A percentile compares a stretch with the other conserved stretches of the same genome.
Evolutionary conservation across 495 filamentous ascomycete genomes (phyloP).

Genomic region (Podospora didyma): DNA sequence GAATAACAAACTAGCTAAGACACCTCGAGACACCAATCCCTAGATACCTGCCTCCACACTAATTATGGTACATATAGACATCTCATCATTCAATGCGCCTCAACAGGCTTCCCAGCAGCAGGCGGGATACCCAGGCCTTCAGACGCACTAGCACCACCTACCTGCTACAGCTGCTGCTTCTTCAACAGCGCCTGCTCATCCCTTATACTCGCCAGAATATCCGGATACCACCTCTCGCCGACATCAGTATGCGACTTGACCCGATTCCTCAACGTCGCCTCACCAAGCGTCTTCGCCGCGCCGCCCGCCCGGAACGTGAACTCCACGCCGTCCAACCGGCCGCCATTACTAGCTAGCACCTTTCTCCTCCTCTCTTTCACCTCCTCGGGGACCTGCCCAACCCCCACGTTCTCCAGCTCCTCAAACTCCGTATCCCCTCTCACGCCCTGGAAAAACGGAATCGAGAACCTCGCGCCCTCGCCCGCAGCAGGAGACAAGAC

Average conservation of each 20-base stretch:
- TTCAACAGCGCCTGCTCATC: slow-evolving; percentile 37
- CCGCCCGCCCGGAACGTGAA: slow-evolving; percentile 69
- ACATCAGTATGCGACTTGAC: slow-evolving; percentile 90
- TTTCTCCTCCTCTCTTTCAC: slow-evolving; percentile 55
- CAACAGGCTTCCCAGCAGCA: slow-evolving; percentile 12
- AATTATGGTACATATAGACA: background rate
- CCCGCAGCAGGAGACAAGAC: slow-evolving; percentile 64
- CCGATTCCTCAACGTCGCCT: slow-evolving; percentile 82
- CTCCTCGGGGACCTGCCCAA: slow-evolving; percentile 63
- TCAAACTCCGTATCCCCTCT: slow-evolving; percentile 78
- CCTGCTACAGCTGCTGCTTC: slow-evolving; percentile 17
- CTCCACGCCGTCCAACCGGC: slow-evolving; percentile 64
- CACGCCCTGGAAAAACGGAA: slow-evolving; percentile 93
- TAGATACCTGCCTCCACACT: background rate
- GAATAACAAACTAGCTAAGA: too few relatives aligned
- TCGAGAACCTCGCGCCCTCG: slow-evolving; percentile 69
- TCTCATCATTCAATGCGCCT: slow-evolving; percentile 27
- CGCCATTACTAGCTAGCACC: slow-evolving; percentile 47
- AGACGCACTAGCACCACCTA: background rate
- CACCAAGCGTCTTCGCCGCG: slow-evolving; percentile 62
- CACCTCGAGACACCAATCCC: too few relatives aligned
- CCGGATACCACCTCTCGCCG: slow-evolving; percentile 79
- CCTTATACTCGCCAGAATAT: slow-evolving; percentile 52
- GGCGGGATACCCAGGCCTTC: background rate
- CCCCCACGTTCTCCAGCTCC: slow-evolving; percentile 50